Evolutionary conservation across 176 grass and related monocot genomes (phyloP).

Genomic region (Carex littledalei): DNA sequence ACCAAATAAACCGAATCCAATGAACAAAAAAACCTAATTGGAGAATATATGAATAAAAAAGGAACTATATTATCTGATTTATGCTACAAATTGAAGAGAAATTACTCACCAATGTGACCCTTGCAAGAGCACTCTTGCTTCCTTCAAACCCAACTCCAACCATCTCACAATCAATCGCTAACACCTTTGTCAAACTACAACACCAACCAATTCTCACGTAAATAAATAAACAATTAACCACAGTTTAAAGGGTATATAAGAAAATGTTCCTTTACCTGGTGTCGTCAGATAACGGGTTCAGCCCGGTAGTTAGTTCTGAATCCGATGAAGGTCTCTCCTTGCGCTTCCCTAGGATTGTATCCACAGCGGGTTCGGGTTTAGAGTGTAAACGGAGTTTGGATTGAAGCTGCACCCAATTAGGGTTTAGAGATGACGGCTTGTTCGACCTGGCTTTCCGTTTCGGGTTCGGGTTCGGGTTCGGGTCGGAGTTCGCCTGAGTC

Average conservation of each 20-base stretch:
- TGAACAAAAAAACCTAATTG: neutral
- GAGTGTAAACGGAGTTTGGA: conserved; percentile 46
- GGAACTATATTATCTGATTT: neutral
- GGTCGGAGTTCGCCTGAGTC: conserved; percentile 7
- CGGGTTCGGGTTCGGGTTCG: conserved; percentile 17
- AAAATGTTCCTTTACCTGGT: conserved; percentile 36
- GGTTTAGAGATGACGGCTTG: conserved; percentile 37
- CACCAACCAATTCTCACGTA: neutral
- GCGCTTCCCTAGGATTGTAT: conserved; percentile 17
- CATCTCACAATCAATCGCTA: conserved; percentile 96
- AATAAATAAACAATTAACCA: conserved; percentile 11
- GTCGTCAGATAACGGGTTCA: conserved; percentile 61
- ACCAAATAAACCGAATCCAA: too few relatives aligned
- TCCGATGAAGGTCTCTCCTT: conserved; percentile 8
- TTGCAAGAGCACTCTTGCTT: conserved; percentile 68
- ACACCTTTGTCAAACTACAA: conserved; percentile 58
- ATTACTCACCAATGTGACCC: conserved; percentile 60
- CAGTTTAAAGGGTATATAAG: neutral
- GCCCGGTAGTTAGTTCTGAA: conserved; percentile 8
- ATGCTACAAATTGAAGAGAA: neutral
- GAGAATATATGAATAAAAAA: neutral
- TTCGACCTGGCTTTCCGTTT: conserved; percentile 29
- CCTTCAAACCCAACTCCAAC: conserved; percentile 61
- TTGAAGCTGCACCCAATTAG: conserved; percentile 92
- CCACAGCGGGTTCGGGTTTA: conserved; percentile 29